Conservation (phyloP, 139 green algal genomes). For the Chlamydomonas eustigma region DNA sequence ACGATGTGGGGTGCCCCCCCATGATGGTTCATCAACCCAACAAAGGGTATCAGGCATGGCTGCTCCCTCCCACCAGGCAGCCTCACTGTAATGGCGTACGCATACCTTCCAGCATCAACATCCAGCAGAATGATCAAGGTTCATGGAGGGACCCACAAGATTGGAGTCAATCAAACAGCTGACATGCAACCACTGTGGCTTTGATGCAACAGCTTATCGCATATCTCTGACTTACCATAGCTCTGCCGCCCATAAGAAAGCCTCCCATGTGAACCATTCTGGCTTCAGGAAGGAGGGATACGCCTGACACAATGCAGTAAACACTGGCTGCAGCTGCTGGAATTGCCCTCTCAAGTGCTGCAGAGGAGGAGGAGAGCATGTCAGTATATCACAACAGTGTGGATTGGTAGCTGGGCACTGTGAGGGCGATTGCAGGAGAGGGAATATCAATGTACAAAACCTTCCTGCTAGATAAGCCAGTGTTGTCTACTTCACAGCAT, state of each 20-base stretch:
- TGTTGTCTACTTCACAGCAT: no score
- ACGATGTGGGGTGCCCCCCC: conserved; percentile 62
- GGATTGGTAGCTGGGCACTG: no score
- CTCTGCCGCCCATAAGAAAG: conserved; percentile 66
- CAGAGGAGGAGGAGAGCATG: neutral
- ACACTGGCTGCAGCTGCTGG: conserved; percentile 25
- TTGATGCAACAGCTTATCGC: no score
- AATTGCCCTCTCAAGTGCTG: conserved; percentile 51
- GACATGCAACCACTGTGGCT: no score
- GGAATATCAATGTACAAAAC: no score
- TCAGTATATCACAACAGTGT: no score
- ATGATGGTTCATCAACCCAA: conserved; percentile 67
- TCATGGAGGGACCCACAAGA: no score
- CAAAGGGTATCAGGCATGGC: conserved; percentile 60
- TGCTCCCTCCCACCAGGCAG: conserved; percentile 6
- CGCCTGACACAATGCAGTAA: conserved; percentile 45
- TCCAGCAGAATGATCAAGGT: no score
- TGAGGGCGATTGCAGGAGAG: no score
- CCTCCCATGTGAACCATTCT: conserved; percentile 45
- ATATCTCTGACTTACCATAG: conserved; percentile 58
- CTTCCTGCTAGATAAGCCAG: no score
- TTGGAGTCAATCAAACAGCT: no score
- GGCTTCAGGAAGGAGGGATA: conserved; percentile 51
- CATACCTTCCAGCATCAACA: no score
- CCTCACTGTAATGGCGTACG: conserved; percentile 64